Evolutionary conservation across 108 stramenopile species (phyloP).

Genomic region (Licmophora abbreviata): DNA sequence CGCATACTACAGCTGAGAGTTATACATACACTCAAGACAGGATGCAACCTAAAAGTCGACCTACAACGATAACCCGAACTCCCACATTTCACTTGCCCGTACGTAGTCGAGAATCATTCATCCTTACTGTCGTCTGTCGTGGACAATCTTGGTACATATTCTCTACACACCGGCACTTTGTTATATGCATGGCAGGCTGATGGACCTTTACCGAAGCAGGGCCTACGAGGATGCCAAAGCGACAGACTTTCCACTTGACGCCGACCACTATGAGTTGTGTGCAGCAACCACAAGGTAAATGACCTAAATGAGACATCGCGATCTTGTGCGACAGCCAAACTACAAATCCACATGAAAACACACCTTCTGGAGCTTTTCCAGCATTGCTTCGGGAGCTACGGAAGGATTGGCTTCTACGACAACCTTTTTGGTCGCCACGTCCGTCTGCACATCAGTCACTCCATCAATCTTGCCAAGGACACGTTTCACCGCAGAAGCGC

Average conservation of each 20-base stretch:
- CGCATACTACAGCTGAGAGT: no score
- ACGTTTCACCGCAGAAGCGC: constrained; percentile 64
- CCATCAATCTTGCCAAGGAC: constrained; percentile 73
- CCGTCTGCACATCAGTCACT: constrained; percentile 51
- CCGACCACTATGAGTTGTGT: constrained; percentile 27
- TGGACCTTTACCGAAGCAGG: no score
- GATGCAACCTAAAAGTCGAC: no score
- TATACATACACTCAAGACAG: no score
- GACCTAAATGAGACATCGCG: neutral
- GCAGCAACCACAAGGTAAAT: neutral
- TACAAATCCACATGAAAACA: constrained; percentile 1
- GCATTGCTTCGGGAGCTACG: constrained; percentile 46
- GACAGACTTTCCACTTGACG: constrained; percentile 50
- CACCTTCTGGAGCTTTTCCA: constrained; percentile 71
- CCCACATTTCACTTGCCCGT: no score
- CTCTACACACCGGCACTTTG: no score
- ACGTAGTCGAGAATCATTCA: no score
- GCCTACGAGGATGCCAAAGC: constrained; percentile 31
- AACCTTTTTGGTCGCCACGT: constrained; percentile 65
- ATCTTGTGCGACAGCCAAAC: neutral
- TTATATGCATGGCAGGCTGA: no score
- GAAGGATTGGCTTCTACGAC: constrained; percentile 45
- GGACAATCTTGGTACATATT: no score
- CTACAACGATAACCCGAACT: no score
- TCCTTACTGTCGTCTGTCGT: no score